Conservation (phyloP, 352 stramenopile genomes). For the Pythium apleroticum region DNA sequence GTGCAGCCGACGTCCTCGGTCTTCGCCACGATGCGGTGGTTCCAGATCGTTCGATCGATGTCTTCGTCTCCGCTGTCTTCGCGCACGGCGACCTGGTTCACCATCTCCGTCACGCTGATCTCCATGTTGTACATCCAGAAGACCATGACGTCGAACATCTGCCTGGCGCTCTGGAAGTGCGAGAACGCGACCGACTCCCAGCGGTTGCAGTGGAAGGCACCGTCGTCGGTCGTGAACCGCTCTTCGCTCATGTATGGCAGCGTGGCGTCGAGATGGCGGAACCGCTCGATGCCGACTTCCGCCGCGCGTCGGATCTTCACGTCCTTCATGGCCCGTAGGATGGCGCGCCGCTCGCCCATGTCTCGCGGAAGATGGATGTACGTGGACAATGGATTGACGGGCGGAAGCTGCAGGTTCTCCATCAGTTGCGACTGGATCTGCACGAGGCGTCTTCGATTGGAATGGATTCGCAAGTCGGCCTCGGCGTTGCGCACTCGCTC, state of each 20-base stretch:
- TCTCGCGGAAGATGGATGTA: slow-evolving; percentile 18
- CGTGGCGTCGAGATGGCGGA: slow-evolving; percentile 13
- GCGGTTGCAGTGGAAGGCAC: slow-evolving; percentile 13
- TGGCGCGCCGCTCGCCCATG: slow-evolving; percentile 2
- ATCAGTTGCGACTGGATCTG: slow-evolving; percentile 21
- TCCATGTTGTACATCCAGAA: slow-evolving; percentile 54
- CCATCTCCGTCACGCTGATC: slow-evolving; percentile 54
- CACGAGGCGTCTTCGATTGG: slow-evolving; percentile 5
- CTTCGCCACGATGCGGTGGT: slow-evolving; percentile 45
- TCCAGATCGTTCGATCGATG: slow-evolving; percentile 33
- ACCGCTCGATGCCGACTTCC: slow-evolving; percentile 6
- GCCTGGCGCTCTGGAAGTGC: slow-evolving; percentile 34
- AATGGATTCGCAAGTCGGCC: slow-evolving; percentile 9
- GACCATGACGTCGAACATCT: slow-evolving; percentile 50
- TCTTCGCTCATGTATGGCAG: slow-evolving; percentile 18
- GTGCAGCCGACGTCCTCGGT: slow-evolving; percentile 18
- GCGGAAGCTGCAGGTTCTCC: neutral
- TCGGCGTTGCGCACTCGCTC: slow-evolving; percentile 10
- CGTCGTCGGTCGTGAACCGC: slow-evolving; percentile 15
- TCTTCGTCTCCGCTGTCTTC: slow-evolving; percentile 42
- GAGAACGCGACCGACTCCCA: slow-evolving; percentile 37
- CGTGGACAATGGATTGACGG: slow-evolving; percentile 15
- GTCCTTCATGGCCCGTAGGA: slow-evolving; percentile 31
- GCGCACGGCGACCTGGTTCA: slow-evolving; percentile 47
- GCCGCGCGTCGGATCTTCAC: slow-evolving; percentile 39